Conservation (phyloP, 2,329 filamentous ascomycete species). For the Chaetomiaceae sp. region DNA sequence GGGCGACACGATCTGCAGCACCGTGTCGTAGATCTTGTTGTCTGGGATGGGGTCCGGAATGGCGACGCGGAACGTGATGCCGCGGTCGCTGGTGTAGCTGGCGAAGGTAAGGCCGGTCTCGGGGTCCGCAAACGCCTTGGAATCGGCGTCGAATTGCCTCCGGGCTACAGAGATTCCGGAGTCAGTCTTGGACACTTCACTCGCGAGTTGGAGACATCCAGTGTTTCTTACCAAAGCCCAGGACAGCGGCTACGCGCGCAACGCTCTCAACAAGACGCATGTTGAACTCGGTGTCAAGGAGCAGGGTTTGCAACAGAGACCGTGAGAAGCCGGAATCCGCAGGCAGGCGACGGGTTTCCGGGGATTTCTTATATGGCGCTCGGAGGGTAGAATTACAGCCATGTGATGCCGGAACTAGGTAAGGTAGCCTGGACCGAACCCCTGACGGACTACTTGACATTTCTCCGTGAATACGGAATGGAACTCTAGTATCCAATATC, state of each 20-base stretch:
- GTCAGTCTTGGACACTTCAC: not conserved
- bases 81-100: conserved; percentile 36
- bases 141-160: conserved; percentile 32
- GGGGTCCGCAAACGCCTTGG: conserved; percentile 32
- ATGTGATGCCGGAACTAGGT: too few relatives aligned
- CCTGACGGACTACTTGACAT: too few relatives aligned
- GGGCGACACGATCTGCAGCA: conserved; percentile 41
- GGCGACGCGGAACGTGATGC: conserved; percentile 35
- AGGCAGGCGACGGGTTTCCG: not conserved
- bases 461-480: conserved; percentile 22
- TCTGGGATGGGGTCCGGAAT: conserved; percentile 32
- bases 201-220: not conserved
- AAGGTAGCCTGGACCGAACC: too few relatives aligned
- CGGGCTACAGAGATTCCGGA: not conserved
- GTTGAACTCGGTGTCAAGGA: conserved; percentile 13
- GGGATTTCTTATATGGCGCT: conserved; percentile 16
- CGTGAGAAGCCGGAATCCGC: not conserved
- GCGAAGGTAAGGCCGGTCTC: conserved; percentile 43
- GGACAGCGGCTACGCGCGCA: conserved; percentile 29
- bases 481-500: conserved; percentile 14
- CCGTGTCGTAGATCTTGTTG: conserved; percentile 29
- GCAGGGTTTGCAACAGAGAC: not conserved
- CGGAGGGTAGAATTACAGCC: not conserved
- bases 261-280: conserved; percentile 33
- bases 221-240: conserved; percentile 30